Conservation (phyloP, 179 eudicot species). For the Nepenthes alata region DNA sequence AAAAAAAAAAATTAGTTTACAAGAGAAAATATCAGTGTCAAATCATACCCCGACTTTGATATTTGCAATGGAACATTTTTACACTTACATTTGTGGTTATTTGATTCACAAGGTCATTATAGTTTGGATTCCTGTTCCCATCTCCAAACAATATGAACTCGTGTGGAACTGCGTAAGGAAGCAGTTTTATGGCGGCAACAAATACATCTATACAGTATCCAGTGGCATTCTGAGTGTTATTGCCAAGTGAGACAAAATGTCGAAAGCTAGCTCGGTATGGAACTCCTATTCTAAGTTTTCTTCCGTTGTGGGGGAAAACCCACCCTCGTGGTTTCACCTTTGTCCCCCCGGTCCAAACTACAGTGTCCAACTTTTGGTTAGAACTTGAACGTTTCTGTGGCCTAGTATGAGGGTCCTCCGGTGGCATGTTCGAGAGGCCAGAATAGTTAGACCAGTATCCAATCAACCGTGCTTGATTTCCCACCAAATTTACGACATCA, state of each 20-base stretch:
- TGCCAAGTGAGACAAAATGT: conserved; percentile 33
- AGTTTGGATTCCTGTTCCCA: conserved; percentile 49
- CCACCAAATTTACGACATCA: conserved; percentile 54
- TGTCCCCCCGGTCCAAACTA: conserved; percentile 61
- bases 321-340: conserved; percentile 55
- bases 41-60: too few species aligned
- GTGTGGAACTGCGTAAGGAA: conserved; percentile 53
- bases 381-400: conserved; percentile 44
- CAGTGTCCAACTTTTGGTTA: conserved; percentile 29
- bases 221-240: conserved; percentile 14
- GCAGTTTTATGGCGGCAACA: conserved; percentile 40
- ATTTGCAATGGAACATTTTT: too few species aligned
- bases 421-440: conserved; percentile 50
- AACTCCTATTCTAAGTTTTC: conserved; percentile 46
- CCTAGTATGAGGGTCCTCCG: conserved; percentile 35
- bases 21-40: too few species aligned
- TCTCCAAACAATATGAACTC: conserved; percentile 50
- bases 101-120: conserved; percentile 35
- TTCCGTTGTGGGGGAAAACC: conserved; percentile 52
- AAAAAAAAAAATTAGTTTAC: neutral
- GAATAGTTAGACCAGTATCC: conserved; percentile 87
- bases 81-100: conserved; percentile 46
- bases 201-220: conserved; percentile 76
- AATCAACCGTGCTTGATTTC: conserved; percentile 22
- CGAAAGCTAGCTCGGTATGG: conserved; percentile 51